Evolutionary conservation across 345 rosid genomes (phyloP), one percentile per base, ranked within the genome.

Genomic region (Sapria himalayana): DNA sequence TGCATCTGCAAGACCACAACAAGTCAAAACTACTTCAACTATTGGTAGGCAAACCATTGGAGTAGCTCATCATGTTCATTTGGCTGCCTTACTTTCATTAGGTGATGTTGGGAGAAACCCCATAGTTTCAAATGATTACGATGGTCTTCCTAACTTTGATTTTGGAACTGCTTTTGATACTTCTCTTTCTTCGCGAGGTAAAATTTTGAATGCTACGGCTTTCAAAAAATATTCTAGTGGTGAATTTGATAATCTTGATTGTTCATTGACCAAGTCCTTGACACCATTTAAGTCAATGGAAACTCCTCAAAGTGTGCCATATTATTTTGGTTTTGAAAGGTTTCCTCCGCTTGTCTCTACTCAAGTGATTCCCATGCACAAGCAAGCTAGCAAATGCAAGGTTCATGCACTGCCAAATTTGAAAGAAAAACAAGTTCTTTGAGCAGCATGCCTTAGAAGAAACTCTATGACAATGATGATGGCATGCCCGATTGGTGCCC

Each of bases 401-500:
- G 13, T 43, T 19, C 15, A 15, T 6, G 37, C 14, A 9, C 27
- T 43, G 11, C 32, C 38, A 3, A 22, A 15, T 37, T 22, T 14
- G 25, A 52, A 39, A 34, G 23, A 12, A 22, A 41, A 54, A 18
- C 39, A 44, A n/a, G n/a, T n/a, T n/a, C n/a, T n/a, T n/a, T 33
- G 14, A 7, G 37, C 24, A 16, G n/a, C n/a, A n/a, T n/a, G n/a
- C n/a, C n/a, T n/a, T n/a, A n/a, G n/a, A 51, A 51, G 36, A 51
- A 47, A 51, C 50, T 51, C 39, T 51, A 51, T 14, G 48, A 45
- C 29, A 41, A 56, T 42, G 58, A 51, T 22, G 61, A 42, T 7
- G 58, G 55, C 37, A 46, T 55, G 36, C 57, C 61, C 27, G 54
- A 55, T 46, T 37, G 61, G 61, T 25, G 43, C 38, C 66, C 54